Percentiles rank a stretch among this genome's conserved stretches.
Evolutionary conservation across 805 yeast genomes (phyloP).

Genomic region (Ogataea philodendri): DNA sequence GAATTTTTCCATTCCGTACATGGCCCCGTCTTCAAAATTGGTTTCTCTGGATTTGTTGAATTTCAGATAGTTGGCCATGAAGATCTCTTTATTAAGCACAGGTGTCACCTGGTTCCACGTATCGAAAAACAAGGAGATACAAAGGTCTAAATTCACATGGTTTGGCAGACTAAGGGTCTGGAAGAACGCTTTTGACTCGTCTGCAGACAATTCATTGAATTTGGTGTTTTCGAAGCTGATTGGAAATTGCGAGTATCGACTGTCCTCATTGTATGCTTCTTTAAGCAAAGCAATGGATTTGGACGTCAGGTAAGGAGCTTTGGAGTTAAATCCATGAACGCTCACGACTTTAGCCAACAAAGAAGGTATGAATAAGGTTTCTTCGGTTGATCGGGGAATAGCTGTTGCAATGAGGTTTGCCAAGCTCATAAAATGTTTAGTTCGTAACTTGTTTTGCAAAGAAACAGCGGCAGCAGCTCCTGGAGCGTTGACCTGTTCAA

Average conservation of each 20-base stretch:
- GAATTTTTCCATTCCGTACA: slow-evolving; percentile 49
- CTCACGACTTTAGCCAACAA: slow-evolving; percentile 66
- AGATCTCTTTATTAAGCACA: slow-evolving; percentile 65
- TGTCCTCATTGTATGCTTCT: slow-evolving; percentile 40
- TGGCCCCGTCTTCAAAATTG: slow-evolving; percentile 39
- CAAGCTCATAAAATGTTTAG: slow-evolving; percentile 44
- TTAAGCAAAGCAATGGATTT: slow-evolving; percentile 68
- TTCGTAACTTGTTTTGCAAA: slow-evolving; percentile 42
- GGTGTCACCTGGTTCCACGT: slow-evolving; percentile 78
- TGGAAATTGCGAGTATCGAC: slow-evolving; percentile 31
- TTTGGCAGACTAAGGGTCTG: slow-evolving; percentile 45
- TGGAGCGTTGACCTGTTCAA: slow-evolving; percentile 70
- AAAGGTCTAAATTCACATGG: slow-evolving; percentile 61
- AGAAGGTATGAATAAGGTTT: slow-evolving; percentile 71
- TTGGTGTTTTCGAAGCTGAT: slow-evolving; percentile 36
- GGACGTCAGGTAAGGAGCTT: slow-evolving; percentile 69
- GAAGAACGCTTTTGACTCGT: slow-evolving; percentile 48
- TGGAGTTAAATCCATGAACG: slow-evolving; percentile 68
- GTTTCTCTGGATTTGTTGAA: slow-evolving; percentile 47
- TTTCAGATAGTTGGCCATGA: slow-evolving; percentile 55
- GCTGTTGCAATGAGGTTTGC: slow-evolving; percentile 67
- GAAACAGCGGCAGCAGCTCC: slow-evolving; percentile 72
- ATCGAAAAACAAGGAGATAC: slow-evolving; percentile 65
- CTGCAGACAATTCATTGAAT: slow-evolving; percentile 36
- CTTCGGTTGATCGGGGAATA: slow-evolving; percentile 75